Percentiles rank a stretch among this genome's conserved stretches.
phyloP scores from a whole-genome alignment of 805 yeast genomes.

The Candida orba region DNA sequence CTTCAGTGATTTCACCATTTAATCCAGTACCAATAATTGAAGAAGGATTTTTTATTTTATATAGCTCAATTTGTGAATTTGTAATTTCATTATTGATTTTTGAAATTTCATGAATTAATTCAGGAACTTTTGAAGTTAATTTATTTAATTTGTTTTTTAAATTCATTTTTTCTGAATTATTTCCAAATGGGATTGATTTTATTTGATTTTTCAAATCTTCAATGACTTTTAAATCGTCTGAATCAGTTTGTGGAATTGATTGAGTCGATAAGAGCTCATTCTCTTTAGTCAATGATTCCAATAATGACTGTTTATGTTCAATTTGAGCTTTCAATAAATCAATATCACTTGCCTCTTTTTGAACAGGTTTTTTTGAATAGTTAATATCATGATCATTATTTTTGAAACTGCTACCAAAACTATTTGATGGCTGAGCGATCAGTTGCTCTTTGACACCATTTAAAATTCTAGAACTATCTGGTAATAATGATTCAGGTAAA shows the following conservation, averaged over 20 bases:
- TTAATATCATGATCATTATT: slow-evolving; percentile 61
- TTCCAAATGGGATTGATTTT: slow-evolving; percentile 32
- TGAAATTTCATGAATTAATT: slow-evolving; percentile 55
- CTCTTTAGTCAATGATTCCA: slow-evolving; percentile 60
- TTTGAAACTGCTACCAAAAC: slow-evolving; percentile 47
- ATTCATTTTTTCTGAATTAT: slow-evolving; percentile 31
- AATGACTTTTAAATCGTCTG: slow-evolving; percentile 46
- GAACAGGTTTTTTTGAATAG: slow-evolving; percentile 54
- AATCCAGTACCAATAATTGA: slow-evolving; percentile 79
- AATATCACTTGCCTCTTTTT: slow-evolving; percentile 25
- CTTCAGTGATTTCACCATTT: slow-evolving; percentile 77
- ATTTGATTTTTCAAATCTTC: slow-evolving; percentile 60
- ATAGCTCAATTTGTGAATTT: slow-evolving; percentile 55
- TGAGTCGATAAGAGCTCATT: not conserved
- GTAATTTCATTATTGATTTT: slow-evolving; percentile 64
- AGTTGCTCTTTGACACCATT: slow-evolving; percentile 60
- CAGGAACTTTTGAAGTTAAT: slow-evolving; percentile 69
- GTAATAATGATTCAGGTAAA: slow-evolving; percentile 83
- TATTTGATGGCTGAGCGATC: slow-evolving; percentile 16
- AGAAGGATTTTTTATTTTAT: slow-evolving; percentile 61
- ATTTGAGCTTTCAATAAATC: slow-evolving; percentile 56
- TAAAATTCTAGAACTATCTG: slow-evolving; percentile 74
- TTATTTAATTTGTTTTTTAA: slow-evolving; percentile 49
- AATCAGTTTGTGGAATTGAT: slow-evolving; percentile 12
- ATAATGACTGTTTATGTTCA: slow-evolving; percentile 61